Percentiles rank a stretch among this genome's conserved stretches.
phyloP scores from a whole-genome alignment of 345 rosid genomes.

The Stellera chamaejasme region DNA sequence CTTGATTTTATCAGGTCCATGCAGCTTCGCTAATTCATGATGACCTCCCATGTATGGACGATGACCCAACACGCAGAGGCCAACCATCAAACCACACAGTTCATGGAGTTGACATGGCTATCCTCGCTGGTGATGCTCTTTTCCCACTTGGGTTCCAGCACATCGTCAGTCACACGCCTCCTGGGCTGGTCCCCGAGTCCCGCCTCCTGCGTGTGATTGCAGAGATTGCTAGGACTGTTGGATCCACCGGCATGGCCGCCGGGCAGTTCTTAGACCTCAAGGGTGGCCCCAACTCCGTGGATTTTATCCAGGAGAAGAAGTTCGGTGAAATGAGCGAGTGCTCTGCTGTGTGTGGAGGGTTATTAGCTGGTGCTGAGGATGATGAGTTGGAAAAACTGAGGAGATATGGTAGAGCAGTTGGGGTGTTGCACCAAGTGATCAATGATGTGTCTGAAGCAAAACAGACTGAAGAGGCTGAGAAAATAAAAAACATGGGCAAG shows the following conservation, averaged over 20 bases:
- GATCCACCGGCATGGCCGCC: constrained; percentile 95
- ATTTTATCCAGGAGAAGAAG: constrained; percentile 78
- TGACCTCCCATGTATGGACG: constrained; percentile 96
- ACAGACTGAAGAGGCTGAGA: constrained; percentile 10
- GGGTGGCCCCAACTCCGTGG: constrained; percentile 51
- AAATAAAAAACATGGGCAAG: constrained; percentile 36
- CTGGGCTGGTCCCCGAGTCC: constrained; percentile 56
- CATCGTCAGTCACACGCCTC: constrained; percentile 71
- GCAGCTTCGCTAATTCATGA: constrained; percentile 89
- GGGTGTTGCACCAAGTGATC: constrained; percentile 75
- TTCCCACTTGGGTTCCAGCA: constrained; percentile 91
- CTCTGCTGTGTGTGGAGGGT: constrained; percentile 91
- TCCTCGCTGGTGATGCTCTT: constrained; percentile 95
- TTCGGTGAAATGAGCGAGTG: constrained; percentile 86
- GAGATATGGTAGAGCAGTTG: constrained; percentile 84
- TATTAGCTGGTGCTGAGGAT: constrained; percentile 77
- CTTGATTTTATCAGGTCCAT: constrained; percentile 55
- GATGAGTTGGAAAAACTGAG: constrained; percentile 62
- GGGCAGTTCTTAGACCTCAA: constrained; percentile 92
- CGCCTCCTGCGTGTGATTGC: constrained; percentile 63
- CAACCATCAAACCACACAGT: constrained; percentile 80
- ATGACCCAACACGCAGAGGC: constrained; percentile 75
- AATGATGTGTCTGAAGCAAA: constrained; percentile 51
- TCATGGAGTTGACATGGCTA: constrained; percentile 73
- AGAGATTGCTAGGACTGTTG: constrained; percentile 90